Percentiles rank a stretch among this genome's conserved stretches.
Conservation (phyloP, 257 asterid genomes). For the Gardenia jasminoides region DNA sequence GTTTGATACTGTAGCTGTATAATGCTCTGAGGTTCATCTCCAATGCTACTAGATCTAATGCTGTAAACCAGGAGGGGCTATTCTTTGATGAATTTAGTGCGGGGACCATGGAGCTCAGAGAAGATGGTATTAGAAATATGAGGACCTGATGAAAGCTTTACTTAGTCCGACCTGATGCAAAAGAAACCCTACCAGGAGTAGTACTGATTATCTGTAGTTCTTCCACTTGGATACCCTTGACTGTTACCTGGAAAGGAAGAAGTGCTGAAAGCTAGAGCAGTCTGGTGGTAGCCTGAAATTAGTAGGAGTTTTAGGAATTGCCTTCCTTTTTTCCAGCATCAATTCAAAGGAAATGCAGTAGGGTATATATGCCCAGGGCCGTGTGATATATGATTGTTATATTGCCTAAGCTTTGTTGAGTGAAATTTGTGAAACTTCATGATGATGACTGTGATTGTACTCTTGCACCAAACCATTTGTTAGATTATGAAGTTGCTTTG, state of each 20-base stretch:
- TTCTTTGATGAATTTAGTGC: neutral
- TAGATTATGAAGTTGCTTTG: conserved; percentile 7
- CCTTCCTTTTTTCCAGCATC: no score
- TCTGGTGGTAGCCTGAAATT: neutral
- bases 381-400: neutral
- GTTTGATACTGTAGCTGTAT: neutral
- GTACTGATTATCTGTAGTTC: neutral
- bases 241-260: neutral
- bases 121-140: neutral
- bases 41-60: neutral
- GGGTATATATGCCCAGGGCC: neutral
- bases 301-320: no score
- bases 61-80: neutral
- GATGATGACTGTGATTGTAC: neutral
- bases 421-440: neutral
- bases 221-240: neutral
- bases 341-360: neutral
- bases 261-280: no score
- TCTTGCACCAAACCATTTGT: neutral
- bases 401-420: neutral
- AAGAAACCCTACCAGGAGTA: neutral
- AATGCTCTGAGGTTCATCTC: neutral
- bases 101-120: neutral
- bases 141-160: neutral
- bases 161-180: no score